Evolutionary conservation across 1,284 basidiomycete genomes (phyloP).

Genomic region (Volvariella surrecta): DNA sequence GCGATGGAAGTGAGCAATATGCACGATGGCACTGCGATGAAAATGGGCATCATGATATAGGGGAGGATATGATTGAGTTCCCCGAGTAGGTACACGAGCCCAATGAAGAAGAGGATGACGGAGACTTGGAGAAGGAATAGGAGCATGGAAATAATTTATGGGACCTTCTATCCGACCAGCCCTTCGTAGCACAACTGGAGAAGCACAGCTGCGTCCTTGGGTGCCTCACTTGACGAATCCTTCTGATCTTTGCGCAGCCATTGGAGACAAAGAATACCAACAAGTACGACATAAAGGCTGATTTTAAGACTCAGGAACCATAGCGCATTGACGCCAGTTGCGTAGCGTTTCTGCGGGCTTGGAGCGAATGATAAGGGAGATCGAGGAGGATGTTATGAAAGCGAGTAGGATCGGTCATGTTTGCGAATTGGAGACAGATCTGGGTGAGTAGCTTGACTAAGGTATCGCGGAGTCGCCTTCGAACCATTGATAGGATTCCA

Average conservation of each 20-base stretch:
- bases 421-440: background rate
- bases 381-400: background rate
- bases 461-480: background rate
- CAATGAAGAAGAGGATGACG: constrained; percentile 1
- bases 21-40: too few relatives aligned
- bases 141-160: background rate
- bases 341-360: background rate
- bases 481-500: constrained; percentile 2
- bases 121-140: background rate
- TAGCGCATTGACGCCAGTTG: background rate
- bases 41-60: too few relatives aligned
- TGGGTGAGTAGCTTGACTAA: constrained; percentile 1
- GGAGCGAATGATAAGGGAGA: background rate
- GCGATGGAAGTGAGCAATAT: background rate
- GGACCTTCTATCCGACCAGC: constrained; percentile 1
- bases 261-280: background rate
- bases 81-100: background rate
- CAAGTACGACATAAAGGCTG: background rate
- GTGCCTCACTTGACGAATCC: background rate
- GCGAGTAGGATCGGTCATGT: background rate
- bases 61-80: background rate
- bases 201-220: background rate
- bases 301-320: constrained; percentile 1
- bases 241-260: background rate
- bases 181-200: background rate